Evolutionary conservation across 257 asterid species (phyloP).

Genomic region (Parsonsia alboflavescens): DNA sequence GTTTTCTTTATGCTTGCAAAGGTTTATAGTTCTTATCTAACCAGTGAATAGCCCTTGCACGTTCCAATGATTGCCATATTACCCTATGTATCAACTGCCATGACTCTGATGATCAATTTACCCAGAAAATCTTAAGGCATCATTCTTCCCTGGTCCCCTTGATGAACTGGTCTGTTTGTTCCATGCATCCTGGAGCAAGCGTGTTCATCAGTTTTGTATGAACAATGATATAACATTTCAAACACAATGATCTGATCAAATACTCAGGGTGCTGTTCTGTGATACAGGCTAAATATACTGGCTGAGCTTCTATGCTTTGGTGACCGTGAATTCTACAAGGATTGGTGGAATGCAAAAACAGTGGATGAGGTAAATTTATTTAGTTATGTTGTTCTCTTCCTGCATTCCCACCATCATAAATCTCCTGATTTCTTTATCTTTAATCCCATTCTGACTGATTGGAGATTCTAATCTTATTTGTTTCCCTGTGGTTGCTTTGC

Average conservation of each 20-base stretch:
- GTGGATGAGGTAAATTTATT: constrained; percentile 70
- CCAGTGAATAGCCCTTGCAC: background rate
- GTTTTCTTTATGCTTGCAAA: background rate
- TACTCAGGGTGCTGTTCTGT: constrained; percentile 37
- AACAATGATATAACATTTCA: background rate
- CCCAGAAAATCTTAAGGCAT: background rate
- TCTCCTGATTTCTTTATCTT: background rate
- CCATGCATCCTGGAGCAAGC: background rate
- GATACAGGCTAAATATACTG: constrained; percentile 89
- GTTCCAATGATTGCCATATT: background rate
- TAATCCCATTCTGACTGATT: constrained; percentile 5
- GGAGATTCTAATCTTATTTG: constrained; percentile 9
- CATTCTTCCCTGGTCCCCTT: background rate
- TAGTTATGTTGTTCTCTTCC: background rate
- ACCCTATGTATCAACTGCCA: background rate
- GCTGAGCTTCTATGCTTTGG: constrained; percentile 93
- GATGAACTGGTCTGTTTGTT: background rate
- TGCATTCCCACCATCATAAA: background rate
- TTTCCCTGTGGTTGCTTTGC: constrained; percentile 19
- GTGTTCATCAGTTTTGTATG: background rate
- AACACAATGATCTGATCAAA: constrained; percentile 22
- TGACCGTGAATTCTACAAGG: constrained; percentile 98
- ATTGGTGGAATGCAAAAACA: constrained; percentile 99
- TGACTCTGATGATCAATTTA: background rate
- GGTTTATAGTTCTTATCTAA: background rate